phyloP scores from a whole-genome alignment of 768 basidiomycete species.

The Tubosaeta brunneosetosa region DNA sequence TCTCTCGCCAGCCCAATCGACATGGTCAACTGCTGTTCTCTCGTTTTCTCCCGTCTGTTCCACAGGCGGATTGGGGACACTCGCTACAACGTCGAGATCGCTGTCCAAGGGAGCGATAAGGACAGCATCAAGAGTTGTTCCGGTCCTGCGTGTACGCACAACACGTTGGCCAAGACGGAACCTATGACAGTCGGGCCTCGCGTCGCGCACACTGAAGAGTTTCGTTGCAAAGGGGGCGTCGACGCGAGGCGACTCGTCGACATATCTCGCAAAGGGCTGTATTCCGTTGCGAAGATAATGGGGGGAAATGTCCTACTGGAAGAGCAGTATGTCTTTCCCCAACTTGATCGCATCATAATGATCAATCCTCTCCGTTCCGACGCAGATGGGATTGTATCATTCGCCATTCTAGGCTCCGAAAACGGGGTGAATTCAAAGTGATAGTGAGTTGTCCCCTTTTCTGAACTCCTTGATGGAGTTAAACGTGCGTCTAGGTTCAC shows the following conservation, averaged over 20 bases:
- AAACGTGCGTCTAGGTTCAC: conserved; percentile 26
- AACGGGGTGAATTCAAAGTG: conserved; percentile 32
- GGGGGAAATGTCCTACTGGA: conserved; percentile 36
- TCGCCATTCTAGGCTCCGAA: conserved; percentile 27
- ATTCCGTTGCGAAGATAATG: conserved; percentile 30
- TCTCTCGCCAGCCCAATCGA: conserved; percentile 14
- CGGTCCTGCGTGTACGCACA: conserved; percentile 30
- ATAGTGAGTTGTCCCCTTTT: conserved; percentile 19
- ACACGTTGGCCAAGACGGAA: conserved; percentile 17
- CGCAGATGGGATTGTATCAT: conserved; percentile 36
- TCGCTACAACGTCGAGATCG: conserved; percentile 18
- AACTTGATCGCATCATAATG: conserved; percentile 13
- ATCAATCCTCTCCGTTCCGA: conserved; percentile 11
- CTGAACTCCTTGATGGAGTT: conserved; percentile 8
- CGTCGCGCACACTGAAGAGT: conserved; percentile 32
- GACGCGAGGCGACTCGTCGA: conserved; percentile 32
- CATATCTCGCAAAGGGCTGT: conserved; percentile 31
- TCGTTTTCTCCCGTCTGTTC: conserved; percentile 22
- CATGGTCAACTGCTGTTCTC: conserved; percentile 25
- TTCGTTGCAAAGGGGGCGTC: conserved; percentile 34
- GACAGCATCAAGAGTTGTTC: conserved; percentile 32
- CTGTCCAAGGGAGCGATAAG: conserved; percentile 18
- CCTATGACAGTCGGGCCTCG: conserved; percentile 30
- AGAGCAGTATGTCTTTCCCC: conserved; percentile 29
- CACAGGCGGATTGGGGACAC: conserved; percentile 17